These are phyloP conservation scores for Kazachstania martiniae DNA, from an alignment of 805 yeast genomes.

Conservation along the genomic window DNA sequence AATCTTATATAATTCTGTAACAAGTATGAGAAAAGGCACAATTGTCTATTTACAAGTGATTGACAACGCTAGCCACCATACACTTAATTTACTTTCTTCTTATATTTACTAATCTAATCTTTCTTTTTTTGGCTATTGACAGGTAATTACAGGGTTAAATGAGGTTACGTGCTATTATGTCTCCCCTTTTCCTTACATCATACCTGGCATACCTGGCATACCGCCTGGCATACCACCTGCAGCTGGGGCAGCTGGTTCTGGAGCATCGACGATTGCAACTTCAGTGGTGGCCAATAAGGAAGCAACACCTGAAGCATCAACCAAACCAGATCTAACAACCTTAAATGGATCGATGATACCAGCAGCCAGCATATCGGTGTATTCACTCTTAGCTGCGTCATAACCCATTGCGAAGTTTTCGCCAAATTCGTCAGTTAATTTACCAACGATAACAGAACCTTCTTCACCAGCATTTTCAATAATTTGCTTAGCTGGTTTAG, in stretches of 20 bases:
- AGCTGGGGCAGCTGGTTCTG: slow-evolving; percentile 63
- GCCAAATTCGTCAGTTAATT: slow-evolving; percentile 45
- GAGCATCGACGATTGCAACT: slow-evolving; percentile 95
- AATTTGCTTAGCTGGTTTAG: slow-evolving; percentile 91
- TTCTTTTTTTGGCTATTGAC: too few relatives aligned
- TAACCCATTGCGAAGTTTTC: slow-evolving; percentile 80
- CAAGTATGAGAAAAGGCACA: too few relatives aligned
- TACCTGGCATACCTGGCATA: slow-evolving; percentile 42
- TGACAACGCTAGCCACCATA: too few relatives aligned
- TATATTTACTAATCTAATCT: too few relatives aligned
- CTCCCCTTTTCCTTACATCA: slow-evolving; percentile 9
- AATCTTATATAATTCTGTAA: too few relatives aligned
- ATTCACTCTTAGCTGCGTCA: slow-evolving; percentile 86
- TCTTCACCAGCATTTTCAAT: slow-evolving; percentile 96
- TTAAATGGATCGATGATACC: slow-evolving; percentile 99
- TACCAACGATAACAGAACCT: slow-evolving; percentile 93
- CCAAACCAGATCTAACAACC: slow-evolving; percentile 91
- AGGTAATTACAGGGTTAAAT: not conserved
- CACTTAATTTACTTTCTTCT: too few relatives aligned
- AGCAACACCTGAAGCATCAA: slow-evolving; percentile 96
- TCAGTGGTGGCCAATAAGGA: slow-evolving; percentile 95
- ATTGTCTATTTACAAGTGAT: too few relatives aligned
- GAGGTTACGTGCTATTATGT: not conserved
- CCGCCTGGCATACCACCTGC: slow-evolving; percentile 39
- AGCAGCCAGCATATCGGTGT: slow-evolving; percentile 88